Evolutionary conservation across 1,284 basidiomycete species (phyloP), one percentile per base, ranked within the genome.

Genomic region (Coniferiporia sulphurascens): DNA sequence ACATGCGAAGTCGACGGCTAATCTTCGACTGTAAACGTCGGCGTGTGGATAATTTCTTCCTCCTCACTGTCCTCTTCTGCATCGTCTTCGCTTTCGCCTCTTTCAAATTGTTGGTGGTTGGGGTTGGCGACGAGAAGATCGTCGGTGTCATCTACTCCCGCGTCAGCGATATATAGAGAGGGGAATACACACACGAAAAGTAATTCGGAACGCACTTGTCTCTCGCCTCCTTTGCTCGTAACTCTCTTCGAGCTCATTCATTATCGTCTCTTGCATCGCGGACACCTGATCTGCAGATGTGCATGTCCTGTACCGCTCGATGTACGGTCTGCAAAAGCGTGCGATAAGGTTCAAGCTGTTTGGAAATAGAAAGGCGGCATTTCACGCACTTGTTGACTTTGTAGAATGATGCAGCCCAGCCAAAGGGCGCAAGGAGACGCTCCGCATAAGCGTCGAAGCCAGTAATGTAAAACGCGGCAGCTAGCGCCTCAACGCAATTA

Each of bases 401-500:
- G 76, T 83, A 91, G 72, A 96, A 96, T 2, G 91, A 83, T 49
- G 81, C 82, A 2, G 91, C 93, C 93, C 94, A 96, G 4, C 91
- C 89, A 69, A 97, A 97, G 10, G 84, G 86, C 58, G 78, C 78
- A 32, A 96, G 72, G 27, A 98, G 71, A 13, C 79, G 76, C 62
- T 94, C 88, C 0, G 91, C 94, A 70, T 93, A 89, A 1, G 80
- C 71, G 64, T 89, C 81, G 64, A 93, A 92, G 0, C 93, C 93
- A 0, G 91, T 90, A 67, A 97, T 90, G 70, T 92, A 95, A 67
- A 98, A 95, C 0, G 92, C 89, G 0, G 94, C 95, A 0, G 95
- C 94, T 1, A 96, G 81, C 0, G 95, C 95, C 72, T 97, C 95
- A 21, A 92, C 93, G 63, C 94, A 95, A 69, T 92, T 95, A 49